Evolutionary conservation across 371 early-diverging fungal species (phyloP).

Genomic region (Enterocytospora artemiae): DNA sequence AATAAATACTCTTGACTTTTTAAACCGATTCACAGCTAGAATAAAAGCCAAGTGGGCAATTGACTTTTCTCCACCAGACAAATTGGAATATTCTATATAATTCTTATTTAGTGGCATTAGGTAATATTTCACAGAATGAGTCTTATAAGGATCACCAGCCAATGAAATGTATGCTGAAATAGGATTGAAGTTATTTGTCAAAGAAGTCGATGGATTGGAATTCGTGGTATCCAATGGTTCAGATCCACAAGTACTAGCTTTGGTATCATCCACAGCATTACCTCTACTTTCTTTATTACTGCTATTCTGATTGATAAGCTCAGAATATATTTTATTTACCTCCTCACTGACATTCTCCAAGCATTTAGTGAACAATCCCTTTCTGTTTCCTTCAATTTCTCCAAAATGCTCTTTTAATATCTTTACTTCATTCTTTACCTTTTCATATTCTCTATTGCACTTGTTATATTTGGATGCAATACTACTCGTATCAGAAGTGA

Average conservation of each 20-base stretch:
- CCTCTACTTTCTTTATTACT: slow-evolving; percentile 55
- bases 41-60: slow-evolving; percentile 83
- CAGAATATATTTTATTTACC: slow-evolving; percentile 84
- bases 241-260: not conserved
- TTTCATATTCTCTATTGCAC: slow-evolving; percentile 37
- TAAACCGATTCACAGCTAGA: slow-evolving; percentile 82
- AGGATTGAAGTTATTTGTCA: no score
- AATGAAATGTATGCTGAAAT: slow-evolving; percentile 73
- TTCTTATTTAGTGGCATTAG: slow-evolving; percentile 97
- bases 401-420: slow-evolving; percentile 63
- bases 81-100: slow-evolving; percentile 90
- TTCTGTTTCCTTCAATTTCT: slow-evolving; percentile 68
- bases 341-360: slow-evolving; percentile 73
- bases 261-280: not conserved
- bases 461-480: slow-evolving; percentile 5
- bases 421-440: slow-evolving; percentile 19
- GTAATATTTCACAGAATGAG: slow-evolving; percentile 82
- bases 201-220: no score
- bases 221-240: no score
- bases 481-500: not conserved
- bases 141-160: slow-evolving; percentile 89
- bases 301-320: slow-evolving; percentile 68
- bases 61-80: slow-evolving; percentile 97
- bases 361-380: slow-evolving; percentile 69
- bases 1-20: slow-evolving; percentile 85